Conservation (phyloP, 2,329 filamentous ascomycete genomes). For the Rosellinia necatrix region DNA sequence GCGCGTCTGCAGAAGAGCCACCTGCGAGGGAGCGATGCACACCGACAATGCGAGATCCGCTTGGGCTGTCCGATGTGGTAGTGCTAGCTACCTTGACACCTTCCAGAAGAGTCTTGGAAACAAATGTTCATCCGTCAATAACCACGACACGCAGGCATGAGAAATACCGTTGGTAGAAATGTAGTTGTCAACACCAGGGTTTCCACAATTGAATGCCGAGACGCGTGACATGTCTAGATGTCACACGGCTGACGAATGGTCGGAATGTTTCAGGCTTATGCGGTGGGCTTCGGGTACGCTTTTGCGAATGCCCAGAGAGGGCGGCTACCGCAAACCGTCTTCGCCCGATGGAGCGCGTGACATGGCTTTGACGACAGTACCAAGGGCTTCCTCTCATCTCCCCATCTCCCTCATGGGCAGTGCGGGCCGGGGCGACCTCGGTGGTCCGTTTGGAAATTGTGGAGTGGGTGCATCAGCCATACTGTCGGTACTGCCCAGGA, state of each 20-base stretch:
- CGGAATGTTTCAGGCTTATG: conserved; percentile 2
- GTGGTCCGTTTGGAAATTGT: neutral
- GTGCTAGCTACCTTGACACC: conserved; percentile 1
- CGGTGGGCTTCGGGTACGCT: conserved; percentile 6
- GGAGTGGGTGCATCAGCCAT: conserved; percentile 12
- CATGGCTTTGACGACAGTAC: conserved; percentile 7
- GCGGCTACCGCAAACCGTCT: neutral
- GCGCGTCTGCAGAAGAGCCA: neutral
- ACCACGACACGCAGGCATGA: too few species aligned
- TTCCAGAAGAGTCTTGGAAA: neutral
- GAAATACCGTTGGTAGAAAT: neutral
- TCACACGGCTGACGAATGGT: conserved; percentile 1
- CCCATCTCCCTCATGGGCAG: neutral
- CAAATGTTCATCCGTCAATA: neutral
- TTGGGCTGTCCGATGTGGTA: conserved; percentile 1
- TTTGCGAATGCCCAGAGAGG: conserved; percentile 11
- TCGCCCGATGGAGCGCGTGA: conserved; percentile 16
- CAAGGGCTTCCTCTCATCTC: conserved; percentile 6
- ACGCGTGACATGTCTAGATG: conserved; percentile 10
- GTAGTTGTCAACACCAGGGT: conserved; percentile 5
- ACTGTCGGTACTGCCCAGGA: conserved; percentile 16
- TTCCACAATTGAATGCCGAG: conserved; percentile 9
- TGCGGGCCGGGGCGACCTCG: conserved; percentile 12
- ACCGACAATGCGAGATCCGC: neutral
- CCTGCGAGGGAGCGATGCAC: neutral